Base-by-base conservation (phyloP, 345 rosid species). In the Capsella bursapastoris region DNA sequence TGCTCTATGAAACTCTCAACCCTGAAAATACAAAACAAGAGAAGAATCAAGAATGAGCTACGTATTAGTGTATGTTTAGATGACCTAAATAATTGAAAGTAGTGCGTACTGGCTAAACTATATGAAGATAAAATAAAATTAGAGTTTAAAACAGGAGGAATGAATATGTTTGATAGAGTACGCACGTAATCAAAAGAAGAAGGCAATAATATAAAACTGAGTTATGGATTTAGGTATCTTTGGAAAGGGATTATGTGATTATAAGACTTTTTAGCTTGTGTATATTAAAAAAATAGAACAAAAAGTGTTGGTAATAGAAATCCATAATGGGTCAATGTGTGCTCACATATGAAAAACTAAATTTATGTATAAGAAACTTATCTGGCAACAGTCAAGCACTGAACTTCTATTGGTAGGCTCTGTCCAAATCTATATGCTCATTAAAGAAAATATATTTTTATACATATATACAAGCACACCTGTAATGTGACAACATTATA, bases 1-100 rank as follows among this genome's bases (percentile, higher is more conserved):
- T 94, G 98, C 74, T 94, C 96, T n/a, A 94, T 94, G 83, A 94
- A 94, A 70, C 97, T 91, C 86, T 94, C 97, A 61, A 92, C 98
- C 83, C 98, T 94, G 72, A 27, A 51, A 57, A 32, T 11, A 51
- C 1, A 11, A 18, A 61, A 15, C 31, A 63, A 31, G 1, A 11
- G 34, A 13, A 69, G 11, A 68, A 58, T 38, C 38, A 67, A 61
- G 29, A 66, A 58, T 37, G 60, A 63, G 38, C 28, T 40, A 38
- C n/a, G 62, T 51, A 11, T 35, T 71, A 38, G 38, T 61, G 1
- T 52, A 13, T 51, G 22, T 72, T 62, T 52, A n/a, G 12, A 52
- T 29, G 31, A 41, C 45, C 28, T 32, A 43, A 63, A 22, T 7
- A 49, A 25, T 16, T 14, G 28, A 43, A 44, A 32, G 22, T 45